phyloP scores from a whole-genome alignment of 495 filamentous ascomycete species.

The Geoglossum glabrum region DNA sequence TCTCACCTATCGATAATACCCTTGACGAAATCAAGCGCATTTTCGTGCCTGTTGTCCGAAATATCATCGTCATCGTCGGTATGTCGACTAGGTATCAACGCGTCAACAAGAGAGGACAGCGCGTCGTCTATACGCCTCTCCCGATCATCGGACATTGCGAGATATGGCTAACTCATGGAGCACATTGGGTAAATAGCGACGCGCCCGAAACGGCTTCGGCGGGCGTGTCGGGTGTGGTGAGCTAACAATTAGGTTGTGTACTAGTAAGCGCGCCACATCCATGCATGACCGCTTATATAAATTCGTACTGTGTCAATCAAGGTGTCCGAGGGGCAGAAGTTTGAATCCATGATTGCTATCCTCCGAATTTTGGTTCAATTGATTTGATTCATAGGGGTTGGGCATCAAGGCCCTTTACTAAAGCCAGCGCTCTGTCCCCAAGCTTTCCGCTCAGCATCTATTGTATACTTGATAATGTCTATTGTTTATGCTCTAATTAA shows the following conservation, averaged over 20 bases:
- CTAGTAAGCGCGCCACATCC: too few relatives aligned
- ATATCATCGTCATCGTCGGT: conserved; percentile 24
- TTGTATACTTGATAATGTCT: background rate
- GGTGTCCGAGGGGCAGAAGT: too few relatives aligned
- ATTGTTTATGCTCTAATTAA: background rate
- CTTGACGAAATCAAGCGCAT: conserved; percentile 26
- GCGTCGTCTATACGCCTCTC: conserved; percentile 31
- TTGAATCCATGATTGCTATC: too few relatives aligned
- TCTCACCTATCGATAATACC: conserved; percentile 16
- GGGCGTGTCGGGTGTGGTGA: background rate
- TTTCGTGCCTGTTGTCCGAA: conserved; percentile 26
- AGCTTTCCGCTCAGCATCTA: background rate
- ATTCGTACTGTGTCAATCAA: too few relatives aligned
- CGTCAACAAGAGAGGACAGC: conserved; percentile 33
- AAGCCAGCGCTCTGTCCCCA: background rate
- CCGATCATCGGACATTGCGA: conserved; percentile 4
- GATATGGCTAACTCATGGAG: background rate
- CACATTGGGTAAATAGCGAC: background rate
- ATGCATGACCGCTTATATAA: too few relatives aligned
- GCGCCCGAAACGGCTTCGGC: background rate
- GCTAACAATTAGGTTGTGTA: too few relatives aligned
- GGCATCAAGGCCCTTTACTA: too few relatives aligned
- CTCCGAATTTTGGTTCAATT: too few relatives aligned
- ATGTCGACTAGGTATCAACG: conserved; percentile 23
- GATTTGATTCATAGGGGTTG: too few relatives aligned